These are phyloP conservation scores for Lathyrus aphaca DNA, from an alignment of 306 rosid genomes.

Conservation along the genomic window DNA sequence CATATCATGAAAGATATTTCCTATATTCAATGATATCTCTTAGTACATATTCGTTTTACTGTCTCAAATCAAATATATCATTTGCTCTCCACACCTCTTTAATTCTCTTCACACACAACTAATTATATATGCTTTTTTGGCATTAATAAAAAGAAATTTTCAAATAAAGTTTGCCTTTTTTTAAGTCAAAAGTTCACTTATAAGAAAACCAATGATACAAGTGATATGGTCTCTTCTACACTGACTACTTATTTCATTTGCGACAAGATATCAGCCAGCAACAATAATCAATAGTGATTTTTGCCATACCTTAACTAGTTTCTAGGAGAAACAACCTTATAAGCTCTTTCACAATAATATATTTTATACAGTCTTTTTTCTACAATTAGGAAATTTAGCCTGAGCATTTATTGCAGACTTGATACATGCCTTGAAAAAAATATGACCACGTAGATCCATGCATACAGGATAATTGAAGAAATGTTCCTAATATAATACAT, in stretches of 20 bases:
- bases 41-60: neutral
- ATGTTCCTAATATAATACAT: too few relatives aligned
- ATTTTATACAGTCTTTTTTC: too few relatives aligned
- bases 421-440: too few relatives aligned
- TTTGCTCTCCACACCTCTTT: neutral
- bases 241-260: conserved; percentile 5
- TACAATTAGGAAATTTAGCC: too few relatives aligned
- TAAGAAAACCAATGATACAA: neutral
- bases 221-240: neutral
- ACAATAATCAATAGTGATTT: neutral
- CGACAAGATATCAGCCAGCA: conserved; percentile 1
- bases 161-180: too few relatives aligned
- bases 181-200: conserved; percentile 2
- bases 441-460: too few relatives aligned
- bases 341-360: conserved; percentile 67
- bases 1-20: neutral
- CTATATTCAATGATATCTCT: neutral
- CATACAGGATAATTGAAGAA: too few relatives aligned
- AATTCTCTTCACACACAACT: neutral
- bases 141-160: too few relatives aligned
- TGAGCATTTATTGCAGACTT: too few relatives aligned
- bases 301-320: conserved; percentile 49
- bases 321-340: conserved; percentile 83
- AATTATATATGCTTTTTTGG: neutral
- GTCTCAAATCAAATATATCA: neutral